Base-by-base conservation (phyloP, 805 yeast genomes). In the Candida ovalis region DNA sequence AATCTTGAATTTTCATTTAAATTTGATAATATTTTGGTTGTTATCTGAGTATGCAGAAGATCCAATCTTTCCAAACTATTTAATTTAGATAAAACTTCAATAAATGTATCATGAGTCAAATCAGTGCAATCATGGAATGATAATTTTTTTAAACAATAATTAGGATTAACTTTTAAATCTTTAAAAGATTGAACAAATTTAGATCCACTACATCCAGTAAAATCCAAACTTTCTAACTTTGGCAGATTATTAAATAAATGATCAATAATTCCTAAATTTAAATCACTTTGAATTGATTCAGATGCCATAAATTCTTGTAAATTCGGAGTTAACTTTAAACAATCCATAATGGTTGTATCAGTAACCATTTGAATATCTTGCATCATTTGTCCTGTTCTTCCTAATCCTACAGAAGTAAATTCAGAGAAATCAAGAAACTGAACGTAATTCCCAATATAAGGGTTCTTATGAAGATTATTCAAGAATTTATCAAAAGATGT, bases 351-450 rank as follows among this genome's bases (percentile, higher is more conserved):
- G 2, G 96, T 90, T 24, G 71, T 69, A 37, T 84, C 74, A 0
- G 96, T 90, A 37, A 90, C 88, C 87, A 88, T 87, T 66, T 90
- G 95, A 57, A 90, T 90, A 66, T 87, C 95, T 65, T 80, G 84
- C 68, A 87, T 91, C 96, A 90, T 90, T 56, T 84, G 77, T 10
- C 87, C 88, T 0, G 97, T 86, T 54, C 97, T 74, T 2, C 97
- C 97, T 42, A 90, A 73, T 0, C 97, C 97, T 43, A 91, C 82
- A 0, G 92, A 84, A 1, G 97, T 89, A 66, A 90, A 85, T 56
- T 87, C 92, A 59, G 87, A 86, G 59, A 90, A 91, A 69, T 90
- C 97, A 57, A 91, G 77, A 45, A 84, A 81, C 56, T 82, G 81
- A 19, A 88, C 92, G 53, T 77, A 78, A 50, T 74, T 77, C 17